Percentiles rank a stretch among this genome's conserved stretches.
phyloP scores from a whole-genome alignment of 2,329 filamentous ascomycete genomes.

The Juglanconis sp. region DNA sequence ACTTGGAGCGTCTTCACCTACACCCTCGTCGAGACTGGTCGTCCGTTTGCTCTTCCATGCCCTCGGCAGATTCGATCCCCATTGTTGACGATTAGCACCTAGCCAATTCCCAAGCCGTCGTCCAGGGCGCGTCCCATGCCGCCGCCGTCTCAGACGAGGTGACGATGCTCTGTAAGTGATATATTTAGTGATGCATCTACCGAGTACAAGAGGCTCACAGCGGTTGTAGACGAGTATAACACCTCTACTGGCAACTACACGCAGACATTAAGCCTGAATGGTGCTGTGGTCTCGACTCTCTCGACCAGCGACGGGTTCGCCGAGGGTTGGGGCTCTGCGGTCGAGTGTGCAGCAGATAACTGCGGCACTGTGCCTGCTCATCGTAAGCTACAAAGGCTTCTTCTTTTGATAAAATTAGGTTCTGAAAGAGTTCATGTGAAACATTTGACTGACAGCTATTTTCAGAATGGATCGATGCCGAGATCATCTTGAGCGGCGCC shows the following conservation, averaged over 20 bases:
- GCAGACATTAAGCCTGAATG: slow-evolving; percentile 20
- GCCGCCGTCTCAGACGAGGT: slow-evolving; percentile 30
- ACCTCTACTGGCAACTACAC: slow-evolving; percentile 20
- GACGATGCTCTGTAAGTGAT: slow-evolving; percentile 34
- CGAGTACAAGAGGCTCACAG: neutral
- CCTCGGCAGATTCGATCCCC: neutral
- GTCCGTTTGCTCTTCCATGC: slow-evolving; percentile 5
- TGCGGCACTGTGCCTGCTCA: slow-evolving; percentile 40
- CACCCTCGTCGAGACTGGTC: slow-evolving; percentile 35
- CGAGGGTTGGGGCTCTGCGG: slow-evolving; percentile 21
- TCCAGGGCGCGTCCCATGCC: slow-evolving; percentile 28
- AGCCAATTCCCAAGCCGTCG: slow-evolving; percentile 29
- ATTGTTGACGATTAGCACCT: neutral
- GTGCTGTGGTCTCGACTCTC: slow-evolving; percentile 17
- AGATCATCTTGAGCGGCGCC: slow-evolving; percentile 26
- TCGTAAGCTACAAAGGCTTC: slow-evolving; percentile 21
- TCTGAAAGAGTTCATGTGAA: neutral
- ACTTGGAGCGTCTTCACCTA: slow-evolving; percentile 41
- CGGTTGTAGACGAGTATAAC: slow-evolving; percentile 18
- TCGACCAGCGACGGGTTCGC: slow-evolving; percentile 20
- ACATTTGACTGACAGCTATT: neutral
- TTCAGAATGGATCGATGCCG: slow-evolving; percentile 36
- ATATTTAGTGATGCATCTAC: neutral
- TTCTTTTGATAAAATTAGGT: neutral
- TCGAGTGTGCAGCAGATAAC: slow-evolving; percentile 34